These are phyloP conservation scores for Malassezia pachydermatis DNA, from an alignment of 1,284 basidiomycete species.

Conservation along the genomic window DNA sequence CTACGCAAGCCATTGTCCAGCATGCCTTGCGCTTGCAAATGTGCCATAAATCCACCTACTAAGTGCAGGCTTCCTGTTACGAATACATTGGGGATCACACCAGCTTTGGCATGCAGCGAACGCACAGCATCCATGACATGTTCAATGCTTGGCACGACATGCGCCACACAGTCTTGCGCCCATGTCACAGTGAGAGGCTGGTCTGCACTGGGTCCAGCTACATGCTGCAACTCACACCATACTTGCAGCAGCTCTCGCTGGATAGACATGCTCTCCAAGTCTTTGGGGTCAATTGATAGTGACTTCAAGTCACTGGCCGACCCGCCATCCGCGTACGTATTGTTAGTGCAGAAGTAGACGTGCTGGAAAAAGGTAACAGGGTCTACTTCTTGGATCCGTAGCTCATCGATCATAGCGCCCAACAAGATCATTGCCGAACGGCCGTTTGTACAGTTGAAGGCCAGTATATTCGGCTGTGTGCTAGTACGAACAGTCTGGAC, in stretches of 20 bases:
- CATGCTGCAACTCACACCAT: conserved; percentile 25
- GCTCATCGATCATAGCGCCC: conserved; percentile 53
- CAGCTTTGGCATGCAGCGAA: conserved; percentile 51
- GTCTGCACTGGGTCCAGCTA: not conserved
- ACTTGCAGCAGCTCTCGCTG: conserved; percentile 33
- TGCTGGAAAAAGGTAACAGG: conserved; percentile 60
- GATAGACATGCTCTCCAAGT: conserved; percentile 30
- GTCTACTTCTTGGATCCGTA: conserved; percentile 11
- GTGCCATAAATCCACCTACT: conserved; percentile 77
- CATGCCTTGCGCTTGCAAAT: conserved; percentile 29
- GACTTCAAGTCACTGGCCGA: conserved; percentile 62
- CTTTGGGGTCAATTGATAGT: conserved; percentile 27
- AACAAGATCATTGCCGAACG: conserved; percentile 70
- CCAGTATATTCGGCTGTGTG: conserved; percentile 55
- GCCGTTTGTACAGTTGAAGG: conserved; percentile 94
- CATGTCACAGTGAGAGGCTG: not conserved
- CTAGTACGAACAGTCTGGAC: conserved; percentile 24
- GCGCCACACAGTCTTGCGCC: conserved; percentile 49
- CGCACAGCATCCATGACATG: conserved; percentile 54
- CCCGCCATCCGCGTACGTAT: conserved; percentile 76
- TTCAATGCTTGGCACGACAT: conserved; percentile 73
- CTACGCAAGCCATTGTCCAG: conserved; percentile 31
- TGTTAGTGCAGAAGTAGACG: conserved; percentile 89
- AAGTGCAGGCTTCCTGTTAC: conserved; percentile 88
- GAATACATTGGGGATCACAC: conserved; percentile 57